Evolutionary conservation across 441 rosid species (phyloP), one percentile per base, ranked within the genome.

Genomic region (Pelargonium cotyledonis): DNA sequence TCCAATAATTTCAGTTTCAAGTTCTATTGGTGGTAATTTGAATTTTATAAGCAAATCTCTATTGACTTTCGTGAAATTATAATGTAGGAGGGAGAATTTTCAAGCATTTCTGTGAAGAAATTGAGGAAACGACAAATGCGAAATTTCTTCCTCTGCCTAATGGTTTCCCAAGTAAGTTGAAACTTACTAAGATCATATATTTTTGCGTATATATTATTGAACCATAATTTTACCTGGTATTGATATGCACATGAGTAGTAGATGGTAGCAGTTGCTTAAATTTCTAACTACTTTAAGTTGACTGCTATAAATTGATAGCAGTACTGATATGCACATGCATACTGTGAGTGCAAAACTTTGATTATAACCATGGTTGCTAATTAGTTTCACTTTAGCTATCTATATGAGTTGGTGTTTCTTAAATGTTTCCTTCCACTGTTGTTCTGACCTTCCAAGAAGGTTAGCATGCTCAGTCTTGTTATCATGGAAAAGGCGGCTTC

Each of bases 61-160:
- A 51, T 41, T 60, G 18, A 66, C 65, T 76, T 70, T 72, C 40
- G 18, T 68, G 62, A 72, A 65, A 53, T 65, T 29, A 71, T 19
- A 68, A 16, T 67, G 53, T 69, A 94, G 99, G 99, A 94, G 70
- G 99, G 99, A 58, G 97, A 94, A 57, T 83, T 86, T 77, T 90
- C 84, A 31, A 85, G 90, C 76, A 80, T 86, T 75, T 83, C 84
- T 0, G 97, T 91, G 79, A 90, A 85, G 88, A 86, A 81, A 73
- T 74, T 94, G 80, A 86, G 99, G 82, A 88, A 86, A 80, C 86
- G 89, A 63, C 99, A 94, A 79, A 88, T 94, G 94, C 87, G 85
- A 67, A 94, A 94, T 85, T 91, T 94, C 85, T 80, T 89, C 65
- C 80, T 94, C 43, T 85, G 94, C 83, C 93, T 94, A 75, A 94